Evolutionary conservation across 2,329 filamentous ascomycete genomes (phyloP).

Genomic region (Chrysoporthe cubensis): DNA sequence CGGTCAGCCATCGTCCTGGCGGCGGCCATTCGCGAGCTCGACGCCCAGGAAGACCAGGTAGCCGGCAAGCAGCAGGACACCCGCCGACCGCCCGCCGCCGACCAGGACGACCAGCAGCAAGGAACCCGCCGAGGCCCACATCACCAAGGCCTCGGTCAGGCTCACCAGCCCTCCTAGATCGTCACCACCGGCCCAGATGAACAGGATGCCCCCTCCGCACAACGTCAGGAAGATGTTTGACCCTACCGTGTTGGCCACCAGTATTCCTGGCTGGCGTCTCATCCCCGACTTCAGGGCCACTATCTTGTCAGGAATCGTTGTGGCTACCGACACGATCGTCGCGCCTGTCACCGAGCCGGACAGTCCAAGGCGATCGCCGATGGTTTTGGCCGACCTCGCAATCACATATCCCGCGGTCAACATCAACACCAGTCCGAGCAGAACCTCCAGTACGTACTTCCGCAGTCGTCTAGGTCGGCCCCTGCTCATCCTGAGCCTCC

Average conservation of each 20-base stretch:
- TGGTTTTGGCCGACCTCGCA: conserved; percentile 46
- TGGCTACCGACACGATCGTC: conserved; percentile 53
- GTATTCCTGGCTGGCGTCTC: conserved; percentile 50
- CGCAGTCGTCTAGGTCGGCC: conserved; percentile 16
- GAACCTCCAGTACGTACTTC: conserved; percentile 40
- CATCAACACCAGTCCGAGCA: conserved; percentile 48
- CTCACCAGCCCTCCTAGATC: conserved; percentile 30
- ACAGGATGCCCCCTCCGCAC: conserved; percentile 45
- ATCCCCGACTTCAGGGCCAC: conserved; percentile 50
- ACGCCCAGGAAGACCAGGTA: conserved; percentile 38
- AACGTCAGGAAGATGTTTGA: conserved; percentile 58
- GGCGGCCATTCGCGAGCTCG: conserved; percentile 25
- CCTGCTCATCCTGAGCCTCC: neutral
- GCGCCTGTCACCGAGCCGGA: conserved; percentile 52
- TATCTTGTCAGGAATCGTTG: conserved; percentile 57
- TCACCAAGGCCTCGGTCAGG: conserved; percentile 37
- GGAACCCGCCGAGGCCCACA: conserved; percentile 36
- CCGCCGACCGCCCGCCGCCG: conserved; percentile 40
- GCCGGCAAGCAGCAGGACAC: conserved; percentile 35
- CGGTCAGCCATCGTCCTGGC: neutral
- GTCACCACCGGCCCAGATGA: conserved; percentile 36
- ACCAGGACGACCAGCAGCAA: conserved; percentile 39
- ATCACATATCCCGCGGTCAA: conserved; percentile 53
- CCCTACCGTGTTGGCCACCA: conserved; percentile 55
- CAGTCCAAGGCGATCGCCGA: conserved; percentile 45